These are phyloP conservation scores for Ogataea naganishii DNA, from an alignment of 805 yeast species.

Conservation along the genomic window DNA sequence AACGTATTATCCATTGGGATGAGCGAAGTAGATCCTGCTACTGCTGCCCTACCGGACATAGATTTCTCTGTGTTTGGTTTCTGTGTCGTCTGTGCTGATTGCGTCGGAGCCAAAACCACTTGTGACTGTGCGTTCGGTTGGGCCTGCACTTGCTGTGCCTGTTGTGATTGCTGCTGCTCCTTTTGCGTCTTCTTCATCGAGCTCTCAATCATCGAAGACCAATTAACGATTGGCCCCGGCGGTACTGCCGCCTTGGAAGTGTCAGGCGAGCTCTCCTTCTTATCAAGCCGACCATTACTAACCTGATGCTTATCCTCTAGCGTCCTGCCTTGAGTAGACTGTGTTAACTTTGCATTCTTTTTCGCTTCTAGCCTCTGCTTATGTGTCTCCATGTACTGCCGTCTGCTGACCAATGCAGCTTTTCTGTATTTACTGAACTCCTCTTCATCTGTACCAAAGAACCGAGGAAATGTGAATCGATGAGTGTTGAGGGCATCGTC, in stretches of 20 bases:
- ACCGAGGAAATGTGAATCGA: slow-evolving; percentile 18
- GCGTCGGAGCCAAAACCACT: too few relatives aligned
- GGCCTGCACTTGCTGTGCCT: too few relatives aligned
- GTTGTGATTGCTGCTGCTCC: too few relatives aligned
- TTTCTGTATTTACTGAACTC: slow-evolving; percentile 18
- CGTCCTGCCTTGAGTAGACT: too few relatives aligned
- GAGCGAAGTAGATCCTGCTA: slow-evolving; percentile 4
- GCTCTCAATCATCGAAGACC: slow-evolving; percentile 1
- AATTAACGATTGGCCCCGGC: too few relatives aligned
- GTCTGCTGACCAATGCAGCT: slow-evolving; percentile 13
- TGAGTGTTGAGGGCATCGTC: slow-evolving; percentile 3
- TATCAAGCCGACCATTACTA: too few relatives aligned
- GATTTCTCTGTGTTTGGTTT: slow-evolving; percentile 3
- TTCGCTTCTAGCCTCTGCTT: background rate
- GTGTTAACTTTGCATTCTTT: too few relatives aligned
- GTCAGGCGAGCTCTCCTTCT: too few relatives aligned
- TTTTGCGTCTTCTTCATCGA: background rate
- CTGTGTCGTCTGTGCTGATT: background rate
- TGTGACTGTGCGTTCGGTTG: too few relatives aligned
- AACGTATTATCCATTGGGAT: slow-evolving; percentile 30
- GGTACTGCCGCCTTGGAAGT: too few relatives aligned
- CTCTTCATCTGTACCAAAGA: slow-evolving; percentile 23
- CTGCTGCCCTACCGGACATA: too few relatives aligned
- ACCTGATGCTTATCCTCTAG: too few relatives aligned
- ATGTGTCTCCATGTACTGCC: slow-evolving; percentile 11